phyloP scores from a whole-genome alignment of 2,329 filamentous ascomycete genomes.

The Sporothrix mexicana region DNA sequence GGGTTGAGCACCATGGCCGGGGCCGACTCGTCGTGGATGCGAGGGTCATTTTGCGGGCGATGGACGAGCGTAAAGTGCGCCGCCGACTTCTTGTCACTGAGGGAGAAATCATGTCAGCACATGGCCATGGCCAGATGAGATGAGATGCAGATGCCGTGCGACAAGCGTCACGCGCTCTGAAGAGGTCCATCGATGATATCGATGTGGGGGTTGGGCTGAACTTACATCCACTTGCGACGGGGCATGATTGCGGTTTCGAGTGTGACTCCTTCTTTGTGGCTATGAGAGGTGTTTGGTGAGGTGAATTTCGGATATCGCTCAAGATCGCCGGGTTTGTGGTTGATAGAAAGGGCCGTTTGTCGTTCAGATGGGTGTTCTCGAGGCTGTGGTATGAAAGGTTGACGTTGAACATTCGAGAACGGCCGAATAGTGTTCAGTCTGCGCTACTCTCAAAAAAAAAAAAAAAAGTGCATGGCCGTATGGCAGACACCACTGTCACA shows the following conservation, averaged over 20 bases:
- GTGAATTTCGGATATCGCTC: background rate
- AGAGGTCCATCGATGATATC: background rate
- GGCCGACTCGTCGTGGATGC: constrained; percentile 89
- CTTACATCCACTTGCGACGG: constrained; percentile 47
- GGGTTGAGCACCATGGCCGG: constrained; percentile 90
- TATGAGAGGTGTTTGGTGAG: background rate
- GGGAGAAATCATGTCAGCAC: constrained; percentile 30
- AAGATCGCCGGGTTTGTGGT: background rate
- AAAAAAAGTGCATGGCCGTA: constrained; percentile 20
- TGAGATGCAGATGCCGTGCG: constrained; percentile 1
- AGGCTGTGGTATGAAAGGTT: background rate
- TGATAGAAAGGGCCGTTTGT: too few relatives aligned
- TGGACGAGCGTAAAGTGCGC: constrained; percentile 94
- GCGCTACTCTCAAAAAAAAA: constrained; percentile 28
- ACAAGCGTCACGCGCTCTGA: constrained; percentile 15
- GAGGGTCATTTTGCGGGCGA: constrained; percentile 94
- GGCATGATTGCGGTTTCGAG: constrained; percentile 32
- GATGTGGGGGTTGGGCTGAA: constrained; percentile 27
- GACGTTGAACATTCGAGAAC: background rate
- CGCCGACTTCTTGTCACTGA: constrained; percentile 82
- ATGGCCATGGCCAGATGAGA: background rate
- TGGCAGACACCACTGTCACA: background rate
- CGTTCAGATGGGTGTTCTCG: background rate
- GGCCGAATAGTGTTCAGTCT: constrained; percentile 16
- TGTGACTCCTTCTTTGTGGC: background rate